phyloP scores from a whole-genome alignment of 306 rosid genomes.

The Lathyrus tuberosus region DNA sequence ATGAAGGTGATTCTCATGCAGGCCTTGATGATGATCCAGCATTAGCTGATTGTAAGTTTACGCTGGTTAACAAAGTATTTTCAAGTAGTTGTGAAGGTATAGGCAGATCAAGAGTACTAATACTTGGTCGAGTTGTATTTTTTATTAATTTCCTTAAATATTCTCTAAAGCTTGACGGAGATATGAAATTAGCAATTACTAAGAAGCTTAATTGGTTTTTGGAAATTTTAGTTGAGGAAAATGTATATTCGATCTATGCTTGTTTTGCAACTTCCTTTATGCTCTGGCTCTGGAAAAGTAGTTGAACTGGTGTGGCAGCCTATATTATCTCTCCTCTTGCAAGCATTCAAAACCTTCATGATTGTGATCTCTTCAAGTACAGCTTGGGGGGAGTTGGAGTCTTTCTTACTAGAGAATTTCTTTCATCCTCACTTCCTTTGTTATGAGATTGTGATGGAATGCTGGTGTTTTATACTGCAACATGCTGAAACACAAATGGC shows the following conservation, averaged over 20 bases:
- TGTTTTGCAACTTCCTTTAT: conserved; percentile 63
- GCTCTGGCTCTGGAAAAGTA: conserved; percentile 58
- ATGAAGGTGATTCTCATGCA: too few species aligned
- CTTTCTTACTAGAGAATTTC: too few species aligned
- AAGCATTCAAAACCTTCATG: conserved; percentile 77
- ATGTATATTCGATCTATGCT: conserved; percentile 73
- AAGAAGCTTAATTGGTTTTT: too few species aligned
- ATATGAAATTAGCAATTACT: too few species aligned
- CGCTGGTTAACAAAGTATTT: conserved; percentile 47
- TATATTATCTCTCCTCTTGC: conserved; percentile 60
- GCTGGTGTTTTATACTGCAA: too few species aligned
- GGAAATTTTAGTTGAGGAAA: too few species aligned
- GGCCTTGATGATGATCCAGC: too few species aligned
- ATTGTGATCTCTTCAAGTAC: too few species aligned
- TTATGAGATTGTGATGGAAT: too few species aligned
- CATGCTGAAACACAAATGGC: conserved; percentile 65
- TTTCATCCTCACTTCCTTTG: too few species aligned
- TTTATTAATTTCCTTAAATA: conserved; percentile 62
- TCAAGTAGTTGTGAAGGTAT: conserved; percentile 53
- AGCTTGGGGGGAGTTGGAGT: too few species aligned
- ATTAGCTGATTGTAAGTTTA: too few species aligned
- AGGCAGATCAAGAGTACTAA: conserved; percentile 47
- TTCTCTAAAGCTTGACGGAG: conserved; percentile 60
- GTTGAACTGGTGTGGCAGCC: conserved; percentile 66
- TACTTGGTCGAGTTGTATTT: conserved; percentile 58